These are phyloP conservation scores for Wolfiporia cocos DNA, from an alignment of 1,284 basidiomycete genomes.

Conservation along the genomic window DNA sequence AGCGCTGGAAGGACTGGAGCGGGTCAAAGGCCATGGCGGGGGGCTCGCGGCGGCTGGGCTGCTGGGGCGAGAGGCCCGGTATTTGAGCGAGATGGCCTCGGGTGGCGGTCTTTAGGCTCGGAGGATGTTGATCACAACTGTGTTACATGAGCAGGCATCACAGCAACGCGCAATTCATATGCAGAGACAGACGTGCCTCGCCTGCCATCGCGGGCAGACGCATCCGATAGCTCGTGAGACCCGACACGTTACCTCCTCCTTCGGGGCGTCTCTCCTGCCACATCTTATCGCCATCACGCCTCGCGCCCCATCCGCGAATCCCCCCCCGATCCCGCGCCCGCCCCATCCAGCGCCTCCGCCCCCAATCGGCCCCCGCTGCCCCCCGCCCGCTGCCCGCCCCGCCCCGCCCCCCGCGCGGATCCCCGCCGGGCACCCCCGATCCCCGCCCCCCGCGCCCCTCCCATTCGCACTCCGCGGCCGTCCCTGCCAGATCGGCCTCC, in stretches of 20 bases:
- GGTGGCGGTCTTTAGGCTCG: constrained; percentile 20
- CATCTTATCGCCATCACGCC: constrained; percentile 17
- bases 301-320: constrained; percentile 17
- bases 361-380: constrained; percentile 4
- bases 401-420: constrained; percentile 1
- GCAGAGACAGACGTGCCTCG: constrained; percentile 22
- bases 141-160: constrained; percentile 20
- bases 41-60: constrained; percentile 4
- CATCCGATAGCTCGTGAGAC: constrained; percentile 13
- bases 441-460: background rate
- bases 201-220: constrained; percentile 15
- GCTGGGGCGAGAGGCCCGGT: constrained; percentile 5
- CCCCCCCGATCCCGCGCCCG: constrained; percentile 9
- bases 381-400: background rate
- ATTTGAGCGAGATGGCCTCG: constrained; percentile 12
- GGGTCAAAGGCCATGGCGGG: constrained; percentile 15
- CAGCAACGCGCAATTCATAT: constrained; percentile 21
- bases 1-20: constrained; percentile 19
- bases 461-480: constrained; percentile 11
- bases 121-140: constrained; percentile 21
- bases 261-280: constrained; percentile 14
- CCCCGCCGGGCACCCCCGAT: constrained; percentile 6
- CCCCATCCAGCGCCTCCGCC: constrained; percentile 4
- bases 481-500: constrained; percentile 12
- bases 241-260: constrained; percentile 11